These are phyloP conservation scores for Pseudogymnoascus sp. DNA, from an alignment of 2,329 filamentous ascomycete genomes.

Conservation along the genomic window DNA sequence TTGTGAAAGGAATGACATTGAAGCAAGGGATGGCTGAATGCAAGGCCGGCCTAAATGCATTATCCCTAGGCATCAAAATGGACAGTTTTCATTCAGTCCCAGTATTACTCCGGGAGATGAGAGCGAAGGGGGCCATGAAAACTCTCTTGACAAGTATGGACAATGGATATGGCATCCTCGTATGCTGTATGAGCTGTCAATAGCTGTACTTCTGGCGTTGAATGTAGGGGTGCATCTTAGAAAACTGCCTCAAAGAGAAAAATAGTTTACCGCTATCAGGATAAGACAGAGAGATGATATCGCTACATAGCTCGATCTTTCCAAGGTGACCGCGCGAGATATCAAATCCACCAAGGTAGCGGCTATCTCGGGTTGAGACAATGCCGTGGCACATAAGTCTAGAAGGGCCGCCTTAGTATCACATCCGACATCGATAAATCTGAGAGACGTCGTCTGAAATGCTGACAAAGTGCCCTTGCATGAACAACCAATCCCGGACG, in stretches of 20 bases:
- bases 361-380: not conserved
- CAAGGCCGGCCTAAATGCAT: not conserved
- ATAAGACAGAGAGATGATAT: not conserved
- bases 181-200: not conserved
- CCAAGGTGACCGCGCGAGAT: not conserved
- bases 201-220: not conserved
- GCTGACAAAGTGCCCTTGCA: not conserved
- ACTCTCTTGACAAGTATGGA: not conserved
- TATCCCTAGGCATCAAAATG: not conserved
- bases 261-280: not conserved
- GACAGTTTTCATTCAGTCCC: not conserved
- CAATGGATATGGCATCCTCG: not conserved
- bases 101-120: not conserved
- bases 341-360: not conserved
- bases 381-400: not conserved
- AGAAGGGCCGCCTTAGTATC: not conserved
- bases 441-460: not conserved
- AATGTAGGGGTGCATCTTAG: not conserved
- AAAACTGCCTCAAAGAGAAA: not conserved
- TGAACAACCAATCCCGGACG: not conserved
- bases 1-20: not conserved
- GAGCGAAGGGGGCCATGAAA: not conserved
- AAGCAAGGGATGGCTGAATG: not conserved
- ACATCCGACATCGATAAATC: not conserved
- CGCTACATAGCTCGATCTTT: not conserved